These are phyloP conservation scores for Blastocystis sp. DNA, from an alignment of 352 stramenopile genomes.

Conservation along the genomic window DNA sequence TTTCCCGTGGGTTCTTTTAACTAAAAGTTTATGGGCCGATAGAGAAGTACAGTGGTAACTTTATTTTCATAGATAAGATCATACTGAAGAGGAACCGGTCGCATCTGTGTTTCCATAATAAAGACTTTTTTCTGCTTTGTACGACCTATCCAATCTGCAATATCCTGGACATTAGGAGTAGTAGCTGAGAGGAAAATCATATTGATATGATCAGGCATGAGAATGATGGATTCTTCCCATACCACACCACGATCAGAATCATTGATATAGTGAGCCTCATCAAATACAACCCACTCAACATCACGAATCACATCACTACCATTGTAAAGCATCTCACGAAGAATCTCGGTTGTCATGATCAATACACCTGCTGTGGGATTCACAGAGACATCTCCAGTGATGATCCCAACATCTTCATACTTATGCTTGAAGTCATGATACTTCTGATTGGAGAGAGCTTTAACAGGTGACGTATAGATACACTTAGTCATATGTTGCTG, in stretches of 20 bases:
- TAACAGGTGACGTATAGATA: constrained; percentile 97
- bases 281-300: constrained; percentile 94
- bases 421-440: constrained; percentile 91
- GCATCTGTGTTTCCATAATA: constrained; percentile 92
- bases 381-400: constrained; percentile 93
- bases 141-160: constrained; percentile 96
- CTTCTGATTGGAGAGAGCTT: constrained; percentile 96
- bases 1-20: constrained; percentile 72
- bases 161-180: constrained; percentile 96
- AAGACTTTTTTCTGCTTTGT: constrained; percentile 92
- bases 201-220: constrained; percentile 90
- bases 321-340: constrained; percentile 89
- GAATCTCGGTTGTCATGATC: constrained; percentile 97
- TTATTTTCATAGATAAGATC: constrained; percentile 86
- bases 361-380: constrained; percentile 90
- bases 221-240: constrained; percentile 94
- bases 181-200: constrained; percentile 97
- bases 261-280: constrained; percentile 97
- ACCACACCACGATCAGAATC: constrained; percentile 94
- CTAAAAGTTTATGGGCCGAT: constrained; percentile 70
- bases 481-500: constrained; percentile 81
- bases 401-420: constrained; percentile 92
- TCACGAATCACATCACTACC: constrained; percentile 92
- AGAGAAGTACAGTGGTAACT: constrained; percentile 81
- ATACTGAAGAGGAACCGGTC: constrained; percentile 91